These are phyloP conservation scores for Purshia tridentata DNA, from an alignment of 306 rosid species.

Conservation along the genomic window DNA sequence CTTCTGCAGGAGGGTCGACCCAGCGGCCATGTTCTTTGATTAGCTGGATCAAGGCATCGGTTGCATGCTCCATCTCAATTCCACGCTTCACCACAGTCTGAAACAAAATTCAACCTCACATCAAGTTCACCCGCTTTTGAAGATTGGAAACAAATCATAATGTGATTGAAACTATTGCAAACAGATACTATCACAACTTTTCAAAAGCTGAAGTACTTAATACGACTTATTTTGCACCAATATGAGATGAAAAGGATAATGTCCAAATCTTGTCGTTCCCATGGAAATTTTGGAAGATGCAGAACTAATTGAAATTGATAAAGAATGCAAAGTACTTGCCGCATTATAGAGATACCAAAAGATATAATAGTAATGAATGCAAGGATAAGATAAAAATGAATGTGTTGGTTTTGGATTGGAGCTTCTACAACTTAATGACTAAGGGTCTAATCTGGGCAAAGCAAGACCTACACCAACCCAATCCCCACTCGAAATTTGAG, in stretches of 20 bases:
- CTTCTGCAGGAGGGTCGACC: constrained; percentile 86
- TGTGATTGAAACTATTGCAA: not conserved
- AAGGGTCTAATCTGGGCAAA: too few relatives aligned
- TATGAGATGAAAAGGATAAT: constrained; percentile 5
- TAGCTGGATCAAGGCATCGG: constrained; percentile 85
- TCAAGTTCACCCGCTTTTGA: constrained; percentile 18
- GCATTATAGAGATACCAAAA: too few relatives aligned
- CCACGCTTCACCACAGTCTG: constrained; percentile 95
- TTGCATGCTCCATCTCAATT: constrained; percentile 89
- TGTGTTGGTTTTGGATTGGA: too few relatives aligned
- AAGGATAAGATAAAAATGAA: too few relatives aligned
- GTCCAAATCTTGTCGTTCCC: too few relatives aligned
- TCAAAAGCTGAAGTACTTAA: not conserved
- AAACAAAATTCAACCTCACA: constrained; percentile 22
- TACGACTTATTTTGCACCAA: not conserved
- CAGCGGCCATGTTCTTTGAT: constrained; percentile 92
- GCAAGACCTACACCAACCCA: too few relatives aligned
- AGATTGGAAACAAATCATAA: not conserved
- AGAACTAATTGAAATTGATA: too few relatives aligned
- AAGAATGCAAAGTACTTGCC: too few relatives aligned
- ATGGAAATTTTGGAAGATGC: too few relatives aligned
- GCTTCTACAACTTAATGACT: too few relatives aligned
- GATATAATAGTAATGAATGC: too few relatives aligned
- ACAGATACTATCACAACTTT: not conserved
- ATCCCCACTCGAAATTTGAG: too few relatives aligned